phyloP scores from a whole-genome alignment of 139 green algal species.

The Chlamydomonas applanata region DNA sequence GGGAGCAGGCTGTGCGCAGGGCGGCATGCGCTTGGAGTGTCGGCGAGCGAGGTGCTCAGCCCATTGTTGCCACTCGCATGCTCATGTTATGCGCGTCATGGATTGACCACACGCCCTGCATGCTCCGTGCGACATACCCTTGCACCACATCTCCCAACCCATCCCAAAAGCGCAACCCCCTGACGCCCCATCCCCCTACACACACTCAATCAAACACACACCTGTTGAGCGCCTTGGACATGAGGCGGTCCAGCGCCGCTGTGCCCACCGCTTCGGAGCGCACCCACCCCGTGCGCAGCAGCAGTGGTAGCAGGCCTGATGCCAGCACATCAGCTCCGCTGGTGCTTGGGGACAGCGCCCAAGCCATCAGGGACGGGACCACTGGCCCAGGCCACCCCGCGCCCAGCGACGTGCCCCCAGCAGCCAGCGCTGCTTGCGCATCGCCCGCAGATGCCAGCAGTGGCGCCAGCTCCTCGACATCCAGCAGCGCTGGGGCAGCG shows the following conservation, averaged over 20 bases:
- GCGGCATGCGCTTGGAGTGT: no score
- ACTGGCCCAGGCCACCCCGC: neutral
- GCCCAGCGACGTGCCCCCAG: neutral
- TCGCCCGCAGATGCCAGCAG: neutral
- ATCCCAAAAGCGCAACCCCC: no score
- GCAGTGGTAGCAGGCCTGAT: neutral
- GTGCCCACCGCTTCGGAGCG: neutral
- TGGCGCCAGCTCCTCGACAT: neutral
- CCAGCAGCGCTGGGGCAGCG: neutral
- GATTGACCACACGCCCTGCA: no score
- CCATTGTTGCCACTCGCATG: no score
- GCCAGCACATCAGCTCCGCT: slow-evolving; percentile 8
- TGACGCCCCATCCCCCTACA: no score
- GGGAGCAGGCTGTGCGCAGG: no score
- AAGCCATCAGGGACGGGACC: neutral
- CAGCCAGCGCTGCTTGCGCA: neutral
- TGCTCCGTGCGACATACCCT: no score
- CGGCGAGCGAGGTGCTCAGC: no score
- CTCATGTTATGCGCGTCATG: no score
- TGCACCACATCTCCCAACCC: no score
- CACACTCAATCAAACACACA: no score
- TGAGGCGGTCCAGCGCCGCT: neutral
- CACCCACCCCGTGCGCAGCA: neutral
- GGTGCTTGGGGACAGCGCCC: neutral
- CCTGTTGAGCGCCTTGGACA: slow-evolving; percentile 2